phyloP scores from a whole-genome alignment of 2,329 filamentous ascomycete species.

The Paecilomyces niveus region DNA sequence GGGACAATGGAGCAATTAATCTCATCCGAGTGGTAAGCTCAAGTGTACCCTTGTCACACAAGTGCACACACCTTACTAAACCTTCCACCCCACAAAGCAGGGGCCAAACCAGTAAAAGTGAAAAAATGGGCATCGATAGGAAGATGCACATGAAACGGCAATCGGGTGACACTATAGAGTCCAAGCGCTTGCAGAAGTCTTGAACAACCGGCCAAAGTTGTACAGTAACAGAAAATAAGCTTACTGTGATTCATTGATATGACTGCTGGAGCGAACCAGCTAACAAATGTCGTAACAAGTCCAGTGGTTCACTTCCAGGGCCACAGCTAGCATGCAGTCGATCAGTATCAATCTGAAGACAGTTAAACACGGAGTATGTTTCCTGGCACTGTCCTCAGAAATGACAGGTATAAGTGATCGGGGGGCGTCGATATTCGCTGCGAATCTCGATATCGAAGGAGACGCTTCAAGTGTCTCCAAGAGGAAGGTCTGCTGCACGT shows the following conservation, averaged over 20 bases:
- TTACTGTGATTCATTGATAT: conserved; percentile 18
- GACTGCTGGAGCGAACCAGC: conserved; percentile 1
- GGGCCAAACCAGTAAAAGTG: not conserved
- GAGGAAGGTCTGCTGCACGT: not conserved
- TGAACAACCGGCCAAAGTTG: conserved; percentile 6
- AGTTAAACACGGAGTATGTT: not conserved
- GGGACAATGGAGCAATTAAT: not conserved
- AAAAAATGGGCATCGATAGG: conserved; percentile 1
- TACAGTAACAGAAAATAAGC: conserved; percentile 13
- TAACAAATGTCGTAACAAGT: conserved; percentile 5
- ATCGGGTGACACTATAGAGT: not conserved
- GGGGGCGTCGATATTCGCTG: not conserved
- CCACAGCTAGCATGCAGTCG: not conserved
- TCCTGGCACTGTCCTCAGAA: not conserved
- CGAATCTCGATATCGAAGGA: not conserved
- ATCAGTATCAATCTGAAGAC: not conserved
- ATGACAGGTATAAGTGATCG: not conserved
- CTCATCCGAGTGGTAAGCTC: not conserved
- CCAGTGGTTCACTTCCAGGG: not conserved
- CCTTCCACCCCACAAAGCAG: not conserved
- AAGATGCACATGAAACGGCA: not conserved
- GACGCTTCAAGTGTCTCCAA: not conserved
- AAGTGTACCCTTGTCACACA: conserved; percentile 5
- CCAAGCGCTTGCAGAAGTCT: not conserved
- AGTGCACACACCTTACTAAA: conserved; percentile 3